Conservation (phyloP, 2,329 filamentous ascomycete genomes). For the Zasmidium cellare region DNA sequence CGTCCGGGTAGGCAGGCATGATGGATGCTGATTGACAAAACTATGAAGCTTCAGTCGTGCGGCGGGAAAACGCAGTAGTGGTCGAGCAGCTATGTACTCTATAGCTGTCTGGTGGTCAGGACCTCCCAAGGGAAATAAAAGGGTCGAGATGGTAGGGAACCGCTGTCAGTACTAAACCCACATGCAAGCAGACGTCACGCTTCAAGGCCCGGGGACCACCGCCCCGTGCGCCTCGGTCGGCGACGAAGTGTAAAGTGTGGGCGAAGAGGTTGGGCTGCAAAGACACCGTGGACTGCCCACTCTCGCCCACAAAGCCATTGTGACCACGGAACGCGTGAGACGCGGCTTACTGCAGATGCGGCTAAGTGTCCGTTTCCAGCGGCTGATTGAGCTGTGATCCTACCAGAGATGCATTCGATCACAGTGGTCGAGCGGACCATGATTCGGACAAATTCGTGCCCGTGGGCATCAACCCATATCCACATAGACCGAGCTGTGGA, state of each 20-base stretch:
- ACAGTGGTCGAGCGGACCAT: too few species aligned
- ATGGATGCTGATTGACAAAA: not conserved
- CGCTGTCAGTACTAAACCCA: not conserved
- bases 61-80: not conserved
- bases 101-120: not conserved
- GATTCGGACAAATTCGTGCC: not conserved
- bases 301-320: not conserved
- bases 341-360: too few species aligned
- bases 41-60: not conserved
- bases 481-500: not conserved
- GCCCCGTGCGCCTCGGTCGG: not conserved
- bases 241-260: not conserved
- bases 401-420: too few species aligned
- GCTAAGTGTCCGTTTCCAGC: too few species aligned
- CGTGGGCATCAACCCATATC: not conserved
- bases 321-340: too few species aligned
- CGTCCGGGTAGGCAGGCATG: slow-evolving; percentile 24
- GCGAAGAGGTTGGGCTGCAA: not conserved
- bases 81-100: not conserved
- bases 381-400: too few species aligned
- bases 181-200: not conserved
- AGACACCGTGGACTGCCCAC: not conserved
- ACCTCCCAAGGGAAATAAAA: not conserved
- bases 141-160: not conserved
- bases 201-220: not conserved